Conservation (phyloP, 1,284 basidiomycete genomes). For the Cerrena zonata region DNA sequence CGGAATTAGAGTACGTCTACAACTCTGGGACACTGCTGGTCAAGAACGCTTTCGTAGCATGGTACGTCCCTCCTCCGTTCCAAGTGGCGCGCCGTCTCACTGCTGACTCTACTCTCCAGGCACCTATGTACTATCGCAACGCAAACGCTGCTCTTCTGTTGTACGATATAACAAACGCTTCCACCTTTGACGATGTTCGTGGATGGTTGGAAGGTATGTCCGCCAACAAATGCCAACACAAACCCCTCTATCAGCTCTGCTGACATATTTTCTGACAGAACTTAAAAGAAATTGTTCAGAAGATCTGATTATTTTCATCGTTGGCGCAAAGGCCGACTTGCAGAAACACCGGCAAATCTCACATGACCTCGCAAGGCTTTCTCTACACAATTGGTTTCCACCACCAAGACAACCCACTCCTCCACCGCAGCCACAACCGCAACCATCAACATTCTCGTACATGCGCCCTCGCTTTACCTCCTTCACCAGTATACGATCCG, state of each 20-base stretch:
- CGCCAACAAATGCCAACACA: neutral
- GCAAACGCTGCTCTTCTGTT: conserved; percentile 93
- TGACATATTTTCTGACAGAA: conserved; percentile 42
- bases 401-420: conserved; percentile 54
- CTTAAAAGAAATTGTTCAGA: conserved; percentile 81
- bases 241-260: neutral
- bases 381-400: conserved; percentile 80
- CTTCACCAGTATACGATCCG: conserved; percentile 66
- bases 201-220: conserved; percentile 86
- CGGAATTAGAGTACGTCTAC: conserved; percentile 80
- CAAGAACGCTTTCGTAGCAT: conserved; percentile 94
- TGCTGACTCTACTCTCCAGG: conserved; percentile 39
- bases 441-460: conserved; percentile 70
- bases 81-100: neutral
- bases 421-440: conserved; percentile 52
- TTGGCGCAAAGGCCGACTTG: conserved; percentile 85
- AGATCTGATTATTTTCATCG: conserved; percentile 86
- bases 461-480: conserved; percentile 82
- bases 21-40: conserved; percentile 95
- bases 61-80: conserved; percentile 41
- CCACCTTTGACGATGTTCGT: conserved; percentile 85
- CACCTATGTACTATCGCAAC: conserved; percentile 98
- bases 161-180: conserved; percentile 92
- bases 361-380: conserved; percentile 71
- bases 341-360: conserved; percentile 66